These are phyloP conservation scores for Cercospora beticola DNA, from an alignment of 2,329 filamentous ascomycete genomes.

Conservation along the genomic window DNA sequence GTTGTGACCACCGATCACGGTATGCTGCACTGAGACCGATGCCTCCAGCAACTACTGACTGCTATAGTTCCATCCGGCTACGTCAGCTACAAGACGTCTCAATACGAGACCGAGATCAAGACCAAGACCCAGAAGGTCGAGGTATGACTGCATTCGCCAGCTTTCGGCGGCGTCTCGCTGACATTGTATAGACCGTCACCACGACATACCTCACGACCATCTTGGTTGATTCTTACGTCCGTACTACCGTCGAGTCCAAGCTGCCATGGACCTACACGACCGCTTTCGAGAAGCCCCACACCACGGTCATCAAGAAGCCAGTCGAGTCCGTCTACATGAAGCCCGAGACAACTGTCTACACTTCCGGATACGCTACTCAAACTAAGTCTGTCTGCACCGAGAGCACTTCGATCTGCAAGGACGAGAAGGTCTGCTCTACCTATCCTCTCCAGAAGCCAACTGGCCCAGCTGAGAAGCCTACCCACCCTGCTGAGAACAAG, in stretches of 20 bases:
- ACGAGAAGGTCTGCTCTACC: background rate
- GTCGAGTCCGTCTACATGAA: background rate
- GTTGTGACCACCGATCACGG: conserved; percentile 8
- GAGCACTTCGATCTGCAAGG: conserved; percentile 6
- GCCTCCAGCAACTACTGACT: background rate
- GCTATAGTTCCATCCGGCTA: conserved; percentile 7
- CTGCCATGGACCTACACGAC: conserved; percentile 10
- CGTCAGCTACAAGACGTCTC: conserved; percentile 4
- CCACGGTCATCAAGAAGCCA: conserved; percentile 6
- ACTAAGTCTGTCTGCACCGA: conserved; percentile 9
- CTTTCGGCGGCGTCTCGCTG: background rate
- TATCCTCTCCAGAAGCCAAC: background rate
- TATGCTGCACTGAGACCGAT: background rate
- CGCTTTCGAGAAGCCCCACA: conserved; percentile 6
- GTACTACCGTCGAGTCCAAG: conserved; percentile 5
- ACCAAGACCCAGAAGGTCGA: conserved; percentile 15
- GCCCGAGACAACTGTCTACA: conserved; percentile 1
- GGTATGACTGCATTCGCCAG: background rate
- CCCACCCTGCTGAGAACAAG: background rate
- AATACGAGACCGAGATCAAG: conserved; percentile 3
- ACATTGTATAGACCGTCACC: background rate
- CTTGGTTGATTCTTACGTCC: background rate
- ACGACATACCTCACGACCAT: conserved; percentile 10
- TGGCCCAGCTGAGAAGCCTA: background rate
- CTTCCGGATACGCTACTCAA: background rate